Evolutionary conservation across 176 grass and related monocot species (phyloP).

Genomic region (Zoysia pacifica): DNA sequence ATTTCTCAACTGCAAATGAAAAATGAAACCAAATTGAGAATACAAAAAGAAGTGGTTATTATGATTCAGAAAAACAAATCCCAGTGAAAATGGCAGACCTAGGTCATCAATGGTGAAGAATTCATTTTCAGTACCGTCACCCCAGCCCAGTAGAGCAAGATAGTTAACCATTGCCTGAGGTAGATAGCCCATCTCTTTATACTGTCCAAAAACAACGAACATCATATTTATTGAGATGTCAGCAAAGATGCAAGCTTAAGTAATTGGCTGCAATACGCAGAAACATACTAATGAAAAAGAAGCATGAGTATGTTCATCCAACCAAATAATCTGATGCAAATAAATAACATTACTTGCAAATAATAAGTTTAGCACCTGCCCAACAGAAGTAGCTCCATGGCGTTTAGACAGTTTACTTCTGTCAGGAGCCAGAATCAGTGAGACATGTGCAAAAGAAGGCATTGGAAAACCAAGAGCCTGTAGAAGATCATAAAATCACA

Average conservation of each 20-base stretch:
- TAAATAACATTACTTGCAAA: slow-evolving; percentile 17
- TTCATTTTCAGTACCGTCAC: slow-evolving; percentile 98
- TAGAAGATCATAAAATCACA: slow-evolving; percentile 14
- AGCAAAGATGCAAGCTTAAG: neutral
- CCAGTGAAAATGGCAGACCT: slow-evolving; percentile 26
- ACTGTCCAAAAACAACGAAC: slow-evolving; percentile 56
- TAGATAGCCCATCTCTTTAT: slow-evolving; percentile 98
- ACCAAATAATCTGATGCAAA: slow-evolving; percentile 16
- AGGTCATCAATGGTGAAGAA: slow-evolving; percentile 89
- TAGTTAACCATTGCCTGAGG: slow-evolving; percentile 98
- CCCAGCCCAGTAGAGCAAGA: slow-evolving; percentile 88
- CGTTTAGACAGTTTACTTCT: slow-evolving; percentile 98
- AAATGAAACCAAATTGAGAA: slow-evolving; percentile 23
- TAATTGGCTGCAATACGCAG: slow-evolving; percentile 2
- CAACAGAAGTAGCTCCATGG: slow-evolving; percentile 96
- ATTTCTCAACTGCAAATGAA: slow-evolving; percentile 70
- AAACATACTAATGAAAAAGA: slow-evolving; percentile 1
- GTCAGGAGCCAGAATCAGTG: slow-evolving; percentile 96
- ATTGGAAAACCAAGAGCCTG: slow-evolving; percentile 95
- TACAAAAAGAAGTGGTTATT: neutral
- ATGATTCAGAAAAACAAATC: neutral
- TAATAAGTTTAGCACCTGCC: slow-evolving; percentile 59
- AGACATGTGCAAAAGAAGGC: slow-evolving; percentile 98
- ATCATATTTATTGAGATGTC: neutral
- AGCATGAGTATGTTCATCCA: neutral